These are phyloP conservation scores for Chenopodium formosanum DNA, from an alignment of 148 eudicot species.

Conservation along the genomic window DNA sequence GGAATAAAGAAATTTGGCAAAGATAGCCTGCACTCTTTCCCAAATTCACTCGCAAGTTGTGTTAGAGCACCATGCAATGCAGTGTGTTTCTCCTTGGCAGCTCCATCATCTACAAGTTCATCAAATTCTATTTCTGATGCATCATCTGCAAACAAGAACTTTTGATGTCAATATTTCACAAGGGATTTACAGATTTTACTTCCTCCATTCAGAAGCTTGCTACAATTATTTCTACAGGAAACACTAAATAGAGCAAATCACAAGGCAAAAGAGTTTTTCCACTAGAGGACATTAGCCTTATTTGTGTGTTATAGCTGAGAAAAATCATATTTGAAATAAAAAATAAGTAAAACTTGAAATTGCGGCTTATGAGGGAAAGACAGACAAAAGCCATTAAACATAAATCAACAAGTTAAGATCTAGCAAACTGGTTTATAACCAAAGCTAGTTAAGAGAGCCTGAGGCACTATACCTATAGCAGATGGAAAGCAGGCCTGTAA, in stretches of 20 bases:
- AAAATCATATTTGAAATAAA: not conserved
- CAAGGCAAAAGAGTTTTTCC: no score
- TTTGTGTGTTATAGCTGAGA: not conserved
- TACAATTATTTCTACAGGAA: not conserved
- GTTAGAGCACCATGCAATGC: constrained; percentile 71
- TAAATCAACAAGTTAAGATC: not conserved
- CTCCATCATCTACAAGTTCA: constrained; percentile 49
- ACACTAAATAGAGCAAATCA: no score
- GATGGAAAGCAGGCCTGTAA: constrained; percentile 7
- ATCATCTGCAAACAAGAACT: constrained; percentile 47
- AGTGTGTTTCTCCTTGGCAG: constrained; percentile 54
- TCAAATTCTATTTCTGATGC: constrained; percentile 59
- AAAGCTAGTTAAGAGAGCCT: not conserved
- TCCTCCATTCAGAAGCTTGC: not conserved
- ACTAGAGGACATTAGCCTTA: not conserved
- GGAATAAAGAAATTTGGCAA: constrained; percentile 77
- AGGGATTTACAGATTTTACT: not conserved
- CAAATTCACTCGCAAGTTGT: constrained; percentile 67
- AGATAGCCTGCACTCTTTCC: constrained; percentile 81
- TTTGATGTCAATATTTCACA: not conserved
- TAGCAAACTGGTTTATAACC: not conserved
- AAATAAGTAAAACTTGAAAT: not conserved
- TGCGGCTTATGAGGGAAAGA: not conserved
- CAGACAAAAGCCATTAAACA: not conserved
- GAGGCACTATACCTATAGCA: constrained; percentile 20